Conservation (phyloP, 345 rosid species). For the Moricandia moricandioides region DNA sequence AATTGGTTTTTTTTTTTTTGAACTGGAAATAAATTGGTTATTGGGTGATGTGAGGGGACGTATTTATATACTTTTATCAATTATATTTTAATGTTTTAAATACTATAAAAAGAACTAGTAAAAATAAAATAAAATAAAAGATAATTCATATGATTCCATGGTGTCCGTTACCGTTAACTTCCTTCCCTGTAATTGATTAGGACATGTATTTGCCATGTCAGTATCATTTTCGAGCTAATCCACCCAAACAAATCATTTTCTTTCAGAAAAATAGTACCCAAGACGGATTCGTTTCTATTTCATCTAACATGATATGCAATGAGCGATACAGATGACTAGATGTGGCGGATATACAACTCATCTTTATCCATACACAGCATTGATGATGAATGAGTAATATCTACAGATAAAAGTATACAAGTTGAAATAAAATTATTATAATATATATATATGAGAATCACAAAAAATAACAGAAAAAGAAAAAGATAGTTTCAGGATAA, state of each 20-base stretch:
- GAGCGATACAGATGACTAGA: conserved; percentile 6
- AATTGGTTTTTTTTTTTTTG: no score
- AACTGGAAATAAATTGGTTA: not conserved
- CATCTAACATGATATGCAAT: conserved; percentile 2
- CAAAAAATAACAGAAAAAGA: conserved; percentile 22
- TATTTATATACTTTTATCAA: not conserved
- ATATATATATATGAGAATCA: not conserved
- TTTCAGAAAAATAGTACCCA: not conserved
- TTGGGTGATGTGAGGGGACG: not conserved
- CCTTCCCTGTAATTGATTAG: no score
- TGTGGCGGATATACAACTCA: conserved; percentile 5
- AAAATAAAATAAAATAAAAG: not conserved
- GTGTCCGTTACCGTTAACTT: conserved; percentile 12
- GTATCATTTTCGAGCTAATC: conserved; percentile 14
- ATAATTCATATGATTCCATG: not conserved
- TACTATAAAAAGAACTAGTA: not conserved
- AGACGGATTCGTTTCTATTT: not conserved
- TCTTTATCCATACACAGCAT: conserved; percentile 8
- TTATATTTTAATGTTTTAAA: not conserved
- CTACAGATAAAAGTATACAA: conserved; percentile 13
- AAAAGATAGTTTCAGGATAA: conserved; percentile 10
- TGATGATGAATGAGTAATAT: conserved; percentile 15
- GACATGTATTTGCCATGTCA: conserved; percentile 18
- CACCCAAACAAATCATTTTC: conserved; percentile 7
- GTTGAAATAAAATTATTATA: conserved; percentile 24